Evolutionary conservation across 768 basidiomycete species (phyloP), one percentile per base, ranked within the genome.

Genomic region (Suillus decipiens): DNA sequence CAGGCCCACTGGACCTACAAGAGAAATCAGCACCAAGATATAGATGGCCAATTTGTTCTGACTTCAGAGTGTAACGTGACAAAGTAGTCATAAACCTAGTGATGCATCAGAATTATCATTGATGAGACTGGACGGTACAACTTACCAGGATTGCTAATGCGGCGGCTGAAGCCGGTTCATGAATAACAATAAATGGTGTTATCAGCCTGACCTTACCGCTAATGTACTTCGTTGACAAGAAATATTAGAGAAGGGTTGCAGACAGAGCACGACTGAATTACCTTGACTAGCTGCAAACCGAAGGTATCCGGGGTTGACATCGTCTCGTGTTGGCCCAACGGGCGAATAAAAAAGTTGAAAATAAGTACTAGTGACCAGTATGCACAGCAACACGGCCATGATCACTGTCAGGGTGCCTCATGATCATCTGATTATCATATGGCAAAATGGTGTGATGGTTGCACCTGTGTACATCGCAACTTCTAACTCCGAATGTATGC

Each of bases 1-100:
- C 14, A 60, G 14, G 61, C 33, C 55, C 65, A 56, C 59, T 63
- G 63, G 2, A 73, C 68, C 72, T 73, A 24, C 15, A 2, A n/a
- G 10, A 33, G n/a, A n/a, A 11, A 33, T 53, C 19, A 53, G 51
- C 51, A 19, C 31, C 10, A 11, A 12, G 19, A 11, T 33, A 53
- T n/a, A 5, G 12, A 19, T 12, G 9, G 17, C 15, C 2, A 2
- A n/a, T 33, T 53, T 50, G 22, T n/a, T 33, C 31, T 53, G 31
- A 53, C 51, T n/a, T 53, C 51, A 33, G 51, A 33, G 31, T 33
- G 31, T 33, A 53, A 33, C 19, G 51, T 53, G 51, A 53, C 4
- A 33, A 53, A 53, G 51, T 53, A 53, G 51, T 53, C 51, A 53
- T 53, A 53, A 33, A 33, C 12, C 51, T 53, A 3, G 31, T 53